Conservation (phyloP, 2,329 filamentous ascomycete species). For the Fusarium begoniae region DNA sequence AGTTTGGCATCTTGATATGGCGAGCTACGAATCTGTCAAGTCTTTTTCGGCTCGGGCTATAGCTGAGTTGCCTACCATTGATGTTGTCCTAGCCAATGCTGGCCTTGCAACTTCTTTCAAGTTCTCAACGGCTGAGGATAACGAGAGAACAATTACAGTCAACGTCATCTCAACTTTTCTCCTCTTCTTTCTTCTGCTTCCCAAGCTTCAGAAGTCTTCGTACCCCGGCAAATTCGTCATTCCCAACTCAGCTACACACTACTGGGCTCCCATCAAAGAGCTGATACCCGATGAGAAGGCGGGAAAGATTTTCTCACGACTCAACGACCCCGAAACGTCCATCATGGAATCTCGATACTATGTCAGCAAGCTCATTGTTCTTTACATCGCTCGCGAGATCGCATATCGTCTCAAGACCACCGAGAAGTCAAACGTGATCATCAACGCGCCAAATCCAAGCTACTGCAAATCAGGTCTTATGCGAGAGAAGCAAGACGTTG, state of each 20-base stretch:
- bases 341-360: slow-evolving; percentile 45
- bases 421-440: slow-evolving; percentile 32
- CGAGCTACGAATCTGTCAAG: slow-evolving; percentile 55
- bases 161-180: slow-evolving; percentile 41
- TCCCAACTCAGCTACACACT: slow-evolving; percentile 40
- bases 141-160: slow-evolving; percentile 58
- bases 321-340: slow-evolving; percentile 43
- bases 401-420: slow-evolving; percentile 18
- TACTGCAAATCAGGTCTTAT: slow-evolving; percentile 50
- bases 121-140: slow-evolving; percentile 52
- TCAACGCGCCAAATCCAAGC: slow-evolving; percentile 55
- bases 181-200: slow-evolving; percentile 30
- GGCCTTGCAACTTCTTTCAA: slow-evolving; percentile 50
- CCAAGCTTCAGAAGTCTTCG: slow-evolving; percentile 39
- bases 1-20: slow-evolving; percentile 60
- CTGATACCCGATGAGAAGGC: slow-evolving; percentile 14
- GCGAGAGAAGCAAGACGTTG: neutral
- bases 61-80: slow-evolving; percentile 50
- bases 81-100: slow-evolving; percentile 55
- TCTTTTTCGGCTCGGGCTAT: slow-evolving; percentile 46
- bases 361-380: slow-evolving; percentile 46
- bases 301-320: slow-evolving; percentile 40
- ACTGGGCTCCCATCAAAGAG: slow-evolving; percentile 39
- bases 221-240: slow-evolving; percentile 29
- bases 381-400: slow-evolving; percentile 46